A percentile compares a stretch with the other conserved stretches of the same genome.
phyloP scores from a whole-genome alignment of 108 stramenopile genomes.

The Epipyxis sp. region DNA sequence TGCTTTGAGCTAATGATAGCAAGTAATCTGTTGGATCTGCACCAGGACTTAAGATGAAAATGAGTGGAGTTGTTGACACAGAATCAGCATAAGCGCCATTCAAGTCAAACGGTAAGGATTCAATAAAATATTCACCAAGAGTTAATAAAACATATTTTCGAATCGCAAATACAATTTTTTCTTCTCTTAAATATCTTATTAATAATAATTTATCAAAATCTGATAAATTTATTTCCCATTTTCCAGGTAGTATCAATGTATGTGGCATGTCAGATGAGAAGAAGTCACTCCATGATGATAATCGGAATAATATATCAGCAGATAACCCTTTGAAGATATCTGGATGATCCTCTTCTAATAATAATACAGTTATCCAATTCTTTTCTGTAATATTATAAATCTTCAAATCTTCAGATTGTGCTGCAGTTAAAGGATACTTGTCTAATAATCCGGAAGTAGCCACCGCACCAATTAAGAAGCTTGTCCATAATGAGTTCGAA shows the following conservation, averaged over 20 bases:
- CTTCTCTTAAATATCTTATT: conserved; percentile 50
- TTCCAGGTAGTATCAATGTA: conserved; percentile 35
- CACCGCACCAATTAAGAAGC: conserved; percentile 45
- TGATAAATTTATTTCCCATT: conserved; percentile 34
- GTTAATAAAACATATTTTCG: conserved; percentile 35
- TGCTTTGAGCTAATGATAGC: conserved; percentile 39
- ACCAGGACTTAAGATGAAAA: conserved; percentile 53
- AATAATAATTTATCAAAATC: conserved; percentile 50
- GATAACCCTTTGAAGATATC: background rate
- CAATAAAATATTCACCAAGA: conserved; percentile 32
- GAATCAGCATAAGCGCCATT: conserved; percentile 44
- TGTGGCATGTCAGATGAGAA: conserved; percentile 37
- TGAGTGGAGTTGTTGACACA: conserved; percentile 35
- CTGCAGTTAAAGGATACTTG: background rate
- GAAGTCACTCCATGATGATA: conserved; percentile 2
- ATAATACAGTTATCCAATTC: background rate
- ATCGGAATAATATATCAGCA: background rate
- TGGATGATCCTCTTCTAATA: conserved; percentile 22
- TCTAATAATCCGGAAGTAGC: conserved; percentile 1
- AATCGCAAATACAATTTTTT: conserved; percentile 47
- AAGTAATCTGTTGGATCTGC: conserved; percentile 60
- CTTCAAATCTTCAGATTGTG: background rate
- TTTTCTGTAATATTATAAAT: background rate
- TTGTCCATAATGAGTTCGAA: conserved; percentile 49
- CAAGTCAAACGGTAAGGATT: conserved; percentile 49